Evolutionary conservation across 202 grass and related monocot species (phyloP).

Genomic region (Dendrocalamus latiflorus): DNA sequence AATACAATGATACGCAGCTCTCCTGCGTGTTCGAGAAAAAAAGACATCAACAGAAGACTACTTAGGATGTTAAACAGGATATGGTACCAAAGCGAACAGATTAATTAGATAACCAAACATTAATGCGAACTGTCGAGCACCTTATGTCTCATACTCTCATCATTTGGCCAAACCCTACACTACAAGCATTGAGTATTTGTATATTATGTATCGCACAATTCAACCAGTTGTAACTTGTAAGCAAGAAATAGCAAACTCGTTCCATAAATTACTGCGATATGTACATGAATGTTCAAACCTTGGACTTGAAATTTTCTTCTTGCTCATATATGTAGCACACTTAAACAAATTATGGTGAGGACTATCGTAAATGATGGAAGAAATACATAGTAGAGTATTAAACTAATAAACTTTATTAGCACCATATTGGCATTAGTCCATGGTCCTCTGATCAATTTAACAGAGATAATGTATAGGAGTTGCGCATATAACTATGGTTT

Average conservation of each 20-base stretch:
- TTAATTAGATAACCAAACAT: slow-evolving; percentile 13
- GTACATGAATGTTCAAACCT: background rate
- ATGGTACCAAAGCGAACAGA: background rate
- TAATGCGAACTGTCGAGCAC: background rate
- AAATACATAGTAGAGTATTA: background rate
- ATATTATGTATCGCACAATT: background rate
- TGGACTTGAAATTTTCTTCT: background rate
- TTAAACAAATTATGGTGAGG: background rate
- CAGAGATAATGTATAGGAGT: background rate
- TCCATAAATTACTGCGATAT: background rate
- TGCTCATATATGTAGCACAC: background rate
- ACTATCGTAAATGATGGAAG: background rate
- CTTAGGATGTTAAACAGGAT: background rate
- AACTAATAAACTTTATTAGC: background rate
- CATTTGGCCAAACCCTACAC: slow-evolving; percentile 11
- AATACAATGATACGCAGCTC: too few relatives aligned
- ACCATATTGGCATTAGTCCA: background rate
- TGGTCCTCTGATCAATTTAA: slow-evolving; percentile 1
- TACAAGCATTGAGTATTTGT: background rate
- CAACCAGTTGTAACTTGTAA: background rate
- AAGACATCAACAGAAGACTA: background rate
- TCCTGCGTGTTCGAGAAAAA: background rate
- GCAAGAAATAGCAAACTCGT: background rate
- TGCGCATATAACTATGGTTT: background rate
- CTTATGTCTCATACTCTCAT: background rate